Base-by-base conservation (phyloP, 108 stramenopile species). In the Fragilaria crotonensis region DNA sequence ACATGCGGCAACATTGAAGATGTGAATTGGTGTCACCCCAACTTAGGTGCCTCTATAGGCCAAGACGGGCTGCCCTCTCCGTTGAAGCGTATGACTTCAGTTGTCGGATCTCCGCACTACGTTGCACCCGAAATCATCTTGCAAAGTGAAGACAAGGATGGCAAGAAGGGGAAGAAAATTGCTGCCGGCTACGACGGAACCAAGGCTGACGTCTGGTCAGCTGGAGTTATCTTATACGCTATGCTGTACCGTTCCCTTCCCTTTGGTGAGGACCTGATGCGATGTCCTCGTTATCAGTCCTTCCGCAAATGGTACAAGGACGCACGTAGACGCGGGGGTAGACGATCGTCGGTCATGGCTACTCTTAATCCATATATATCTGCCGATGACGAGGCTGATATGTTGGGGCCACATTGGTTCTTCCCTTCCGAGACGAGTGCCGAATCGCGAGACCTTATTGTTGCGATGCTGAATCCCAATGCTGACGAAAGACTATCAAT, bases 131-230 rank as follows among this genome's bases (percentile, higher is more conserved):
- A 95, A 71, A 89, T 95, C 33, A 87, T 92, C 29, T 76, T 84
- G 14, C 89, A 91, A 71, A 62, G 64, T n/a, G 68, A 69, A 2
- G 30, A 62, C 4, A n/a, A n/a, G n/a, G 20, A 57, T 27, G 19
- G 25, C 14, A 57, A 45, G 32, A 50, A 23, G 14, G 60, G 63
- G 14, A 62, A 47, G 1, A 45, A 47, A 46, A 47, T 50, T 17
- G 18, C 44, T 1, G 30, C 4, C 26, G 85, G 85, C 7, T 95
- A 95, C 61, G 94, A 95, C 62, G 94, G 94, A 9, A 77, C 83
- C 30, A 90, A 90, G 60, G 94, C 89, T 2, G 94, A 95, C 73
- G 87, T 92, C 0, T 95, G 94, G 94, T 90, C 89, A 62, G 85
- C 90, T n/a, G 94, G 94, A 47, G 90, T 95, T 30, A 95, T 95